Conservation (phyloP, 306 rosid genomes). For the Neltuma alba region DNA sequence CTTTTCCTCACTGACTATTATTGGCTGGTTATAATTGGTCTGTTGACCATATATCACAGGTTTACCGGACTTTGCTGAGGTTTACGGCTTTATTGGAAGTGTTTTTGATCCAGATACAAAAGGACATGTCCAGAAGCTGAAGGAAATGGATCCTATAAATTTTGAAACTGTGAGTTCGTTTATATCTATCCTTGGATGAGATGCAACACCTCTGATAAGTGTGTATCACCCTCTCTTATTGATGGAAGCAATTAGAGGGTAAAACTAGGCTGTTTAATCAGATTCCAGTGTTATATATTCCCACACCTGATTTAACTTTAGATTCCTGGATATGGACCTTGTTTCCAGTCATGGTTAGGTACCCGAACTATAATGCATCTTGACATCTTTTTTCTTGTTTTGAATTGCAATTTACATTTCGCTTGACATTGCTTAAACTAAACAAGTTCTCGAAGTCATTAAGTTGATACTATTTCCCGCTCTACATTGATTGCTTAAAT, state of each 20-base stretch:
- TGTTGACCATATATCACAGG: slow-evolving; percentile 51
- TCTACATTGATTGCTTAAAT: neutral
- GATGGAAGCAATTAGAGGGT: slow-evolving; percentile 15
- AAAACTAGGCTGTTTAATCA: slow-evolving; percentile 13
- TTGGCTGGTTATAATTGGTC: slow-evolving; percentile 6
- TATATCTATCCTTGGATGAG: slow-evolving; percentile 21
- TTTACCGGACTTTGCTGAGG: slow-evolving; percentile 86
- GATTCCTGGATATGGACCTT: slow-evolving; percentile 18
- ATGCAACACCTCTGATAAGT: slow-evolving; percentile 2
- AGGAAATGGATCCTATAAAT: slow-evolving; percentile 96
- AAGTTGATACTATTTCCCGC: neutral
- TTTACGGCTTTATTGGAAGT: slow-evolving; percentile 89
- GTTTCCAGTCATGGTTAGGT: neutral
- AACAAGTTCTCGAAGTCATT: slow-evolving; percentile 2
- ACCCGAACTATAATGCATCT: slow-evolving; percentile 9
- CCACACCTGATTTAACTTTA: slow-evolving; percentile 7
- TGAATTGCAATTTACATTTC: slow-evolving; percentile 14
- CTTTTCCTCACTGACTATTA: slow-evolving; percentile 19
- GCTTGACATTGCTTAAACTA: slow-evolving; percentile 3
- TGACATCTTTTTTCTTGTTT: neutral
- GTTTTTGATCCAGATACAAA: slow-evolving; percentile 85
- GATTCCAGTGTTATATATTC: neutral
- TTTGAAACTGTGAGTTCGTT: slow-evolving; percentile 82
- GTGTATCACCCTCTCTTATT: neutral
- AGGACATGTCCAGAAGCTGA: slow-evolving; percentile 77